Evolutionary conservation across 306 rosid species (phyloP), one percentile per base, ranked within the genome.

Genomic region (Quillaja saponaria): DNA sequence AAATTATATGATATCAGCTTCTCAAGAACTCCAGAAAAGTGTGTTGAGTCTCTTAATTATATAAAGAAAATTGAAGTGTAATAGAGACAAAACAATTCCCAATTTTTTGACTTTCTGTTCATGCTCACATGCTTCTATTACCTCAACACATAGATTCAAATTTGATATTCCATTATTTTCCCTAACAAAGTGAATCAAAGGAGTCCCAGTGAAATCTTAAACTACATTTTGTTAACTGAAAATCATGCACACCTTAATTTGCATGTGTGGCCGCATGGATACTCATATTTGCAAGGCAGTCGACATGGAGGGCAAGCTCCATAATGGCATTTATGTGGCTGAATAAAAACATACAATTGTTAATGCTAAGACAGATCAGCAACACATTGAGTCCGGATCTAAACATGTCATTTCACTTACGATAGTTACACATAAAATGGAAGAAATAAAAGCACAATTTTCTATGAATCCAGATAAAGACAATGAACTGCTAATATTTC

Each of bases 261-360:
- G 90, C 98, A 91, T 49, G 66, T 55, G 54, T 91, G 98, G 46
- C 96, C 88, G 66, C 98, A 91, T 63, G 80, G 82, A 71, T 75
- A 91, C 66, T 86, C 95, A 74, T 81, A 88, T 15, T 71, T 90
- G 71, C 98, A 91, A 58, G 83, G 71, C 64, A 78, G 73, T 49
- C 88, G 86, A 77, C 98, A 91, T 35, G 86, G 77, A 38, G 81
- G 90, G 69, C 98, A 91, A 62, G 87, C 95, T 73, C 95, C 96
- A 70, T 91, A 91, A 73, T 91, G 98, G 79, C 98, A 91, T 84
- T 86, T 91, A 77, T 91, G 98, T 15, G 92, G 96, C 96, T 91
- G 80, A 50, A 55, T 72, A 79, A 74, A 58, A 67, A 50, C 49
- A 61, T 13, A 63, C 12, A 34, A 57, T 72, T 15, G 73, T 75